Percentiles rank a stretch among this genome's conserved stretches.
These are phyloP conservation scores for Candida namnaoensis DNA, from an alignment of 805 yeast genomes.

Conservation along the genomic window DNA sequence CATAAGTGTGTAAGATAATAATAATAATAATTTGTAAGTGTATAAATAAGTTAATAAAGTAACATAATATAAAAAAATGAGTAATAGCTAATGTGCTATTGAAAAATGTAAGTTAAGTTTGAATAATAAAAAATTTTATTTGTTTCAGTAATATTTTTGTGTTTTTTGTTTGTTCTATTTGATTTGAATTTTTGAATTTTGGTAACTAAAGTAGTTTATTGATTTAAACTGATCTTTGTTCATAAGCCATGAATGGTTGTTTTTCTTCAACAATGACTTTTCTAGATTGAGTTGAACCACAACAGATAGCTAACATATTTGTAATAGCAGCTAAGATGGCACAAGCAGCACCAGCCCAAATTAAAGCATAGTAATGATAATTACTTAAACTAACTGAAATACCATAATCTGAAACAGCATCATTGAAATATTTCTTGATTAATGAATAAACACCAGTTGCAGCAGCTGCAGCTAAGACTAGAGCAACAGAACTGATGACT, in stretches of 20 bases:
- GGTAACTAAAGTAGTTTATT: no score
- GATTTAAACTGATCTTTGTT: background rate
- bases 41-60: no score
- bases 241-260: constrained; percentile 4
- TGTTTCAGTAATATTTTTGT: no score
- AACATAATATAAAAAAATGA: no score
- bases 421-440: constrained; percentile 42
- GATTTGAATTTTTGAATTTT: background rate
- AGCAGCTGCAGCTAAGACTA: constrained; percentile 40
- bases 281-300: constrained; percentile 21
- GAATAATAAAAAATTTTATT: no score
- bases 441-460: constrained; percentile 54
- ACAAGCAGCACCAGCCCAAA: constrained; percentile 58
- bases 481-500: constrained; percentile 27
- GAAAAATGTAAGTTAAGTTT: no score
- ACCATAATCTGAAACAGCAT: constrained; percentile 40
- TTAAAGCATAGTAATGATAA: constrained; percentile 40
- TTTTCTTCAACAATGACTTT: background rate
- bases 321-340: constrained; percentile 28
- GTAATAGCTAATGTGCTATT: no score
- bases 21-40: no score
- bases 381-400: constrained; percentile 41
- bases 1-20: no score
- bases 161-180: no score
- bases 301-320: constrained; percentile 28